Evolutionary conservation across 805 yeast genomes (phyloP), one percentile per base, ranked within the genome.

Genomic region (Blastobotrys parvus): DNA sequence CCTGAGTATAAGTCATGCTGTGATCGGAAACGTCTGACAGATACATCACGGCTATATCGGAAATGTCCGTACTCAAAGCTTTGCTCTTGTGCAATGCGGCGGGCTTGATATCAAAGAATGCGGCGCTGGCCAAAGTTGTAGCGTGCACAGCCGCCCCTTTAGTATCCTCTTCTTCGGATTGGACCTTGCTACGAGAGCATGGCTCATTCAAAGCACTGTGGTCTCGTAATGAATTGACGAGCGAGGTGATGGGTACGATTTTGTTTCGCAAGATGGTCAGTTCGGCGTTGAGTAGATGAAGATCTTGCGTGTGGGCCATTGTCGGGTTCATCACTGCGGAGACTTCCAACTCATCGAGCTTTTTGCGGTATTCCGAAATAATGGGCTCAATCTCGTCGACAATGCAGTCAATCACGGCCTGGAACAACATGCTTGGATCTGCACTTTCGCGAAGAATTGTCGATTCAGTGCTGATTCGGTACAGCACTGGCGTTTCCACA

Each of bases 21-120:
- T 77, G 82, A 57, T 77, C 82, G 6, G 69, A 66, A 11, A 77
- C 76, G 61, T 77, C 82, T 4, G 72, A 65, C 35, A 77, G 55
- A 50, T 77, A 77, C 7, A 74, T 54, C 13, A 63, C 69, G 1
- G 76, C 70, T 16, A 60, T 54, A 18, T 70, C 71, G 1, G 75
- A 61, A 4, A 74, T 59, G 25, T 31, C 37, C 18, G 29, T 11
- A 19, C n/a, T 39, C 33, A 38, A 7, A 3, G 31, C 30, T 10
- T 20, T 19, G 33, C 40, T n/a, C 13, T 22, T 38, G 3, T 5
- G 20, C 10, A 21, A 4, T 11, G 22, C 10, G 11, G 31, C 15
- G 8, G 15, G 18, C 10, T 22, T 18, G 16, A 32, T 38, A n/a
- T 17, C 35, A 6, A 6, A 15, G 6, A 18, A n/a, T 3, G 31